Evolutionary conservation across 371 early-diverging fungal genomes (phyloP).

Genomic region (Mortierella sp.): DNA sequence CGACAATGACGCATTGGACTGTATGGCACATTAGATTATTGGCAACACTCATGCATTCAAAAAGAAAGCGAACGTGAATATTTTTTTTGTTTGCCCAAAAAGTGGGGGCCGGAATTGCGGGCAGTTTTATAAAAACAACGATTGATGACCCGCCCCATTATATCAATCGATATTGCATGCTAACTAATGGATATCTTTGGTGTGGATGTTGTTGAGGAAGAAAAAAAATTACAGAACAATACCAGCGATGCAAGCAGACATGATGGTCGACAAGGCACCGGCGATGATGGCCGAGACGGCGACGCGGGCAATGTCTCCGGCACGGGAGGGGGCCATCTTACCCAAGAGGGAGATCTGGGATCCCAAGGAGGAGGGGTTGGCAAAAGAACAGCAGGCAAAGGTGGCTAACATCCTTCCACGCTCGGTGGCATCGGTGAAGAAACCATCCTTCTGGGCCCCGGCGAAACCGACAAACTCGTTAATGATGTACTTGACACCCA

Average conservation of each 20-base stretch:
- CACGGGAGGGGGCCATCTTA: slow-evolving; percentile 86
- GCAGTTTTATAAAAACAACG: slow-evolving; percentile 27
- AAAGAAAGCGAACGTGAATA: neutral
- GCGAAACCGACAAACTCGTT: slow-evolving; percentile 92
- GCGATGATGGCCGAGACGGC: slow-evolving; percentile 87
- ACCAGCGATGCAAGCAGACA: slow-evolving; percentile 90
- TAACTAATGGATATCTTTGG: slow-evolving; percentile 8
- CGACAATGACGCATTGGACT: too few species aligned
- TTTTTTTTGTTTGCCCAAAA: slow-evolving; percentile 6
- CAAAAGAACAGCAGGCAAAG: slow-evolving; percentile 92
- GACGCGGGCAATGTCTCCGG: slow-evolving; percentile 81
- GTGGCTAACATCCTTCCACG: slow-evolving; percentile 73
- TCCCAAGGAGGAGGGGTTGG: slow-evolving; percentile 90
- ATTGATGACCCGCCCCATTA: slow-evolving; percentile 48
- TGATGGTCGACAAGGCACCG: slow-evolving; percentile 87
- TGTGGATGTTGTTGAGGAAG: neutral
- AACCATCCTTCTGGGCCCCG: slow-evolving; percentile 18
- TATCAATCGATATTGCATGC: slow-evolving; percentile 26
- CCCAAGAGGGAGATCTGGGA: slow-evolving; percentile 89
- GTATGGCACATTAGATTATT: too few species aligned
- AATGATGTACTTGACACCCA: slow-evolving; percentile 90
- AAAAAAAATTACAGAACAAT: slow-evolving; percentile 66
- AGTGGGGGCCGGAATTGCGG: slow-evolving; percentile 45
- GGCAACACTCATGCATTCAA: too few species aligned
- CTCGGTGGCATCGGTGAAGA: slow-evolving; percentile 36